Evolutionary conservation across 495 filamentous ascomycete genomes (phyloP).

Genomic region (Tuber brumale): DNA sequence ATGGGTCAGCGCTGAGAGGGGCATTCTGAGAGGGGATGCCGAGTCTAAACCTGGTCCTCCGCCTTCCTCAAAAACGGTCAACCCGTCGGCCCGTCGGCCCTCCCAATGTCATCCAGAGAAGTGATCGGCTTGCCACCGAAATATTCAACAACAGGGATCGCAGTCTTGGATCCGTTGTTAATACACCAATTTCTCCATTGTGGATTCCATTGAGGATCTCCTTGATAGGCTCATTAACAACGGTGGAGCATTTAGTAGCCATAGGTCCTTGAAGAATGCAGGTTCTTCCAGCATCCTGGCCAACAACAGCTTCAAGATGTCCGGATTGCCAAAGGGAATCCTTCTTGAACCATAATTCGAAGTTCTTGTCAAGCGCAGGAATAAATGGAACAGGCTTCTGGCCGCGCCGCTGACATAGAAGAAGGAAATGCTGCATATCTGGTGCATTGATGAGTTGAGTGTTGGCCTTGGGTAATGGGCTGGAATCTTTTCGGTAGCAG

Average conservation of each 20-base stretch:
- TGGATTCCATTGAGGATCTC: conserved; percentile 85
- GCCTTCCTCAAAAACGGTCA: conserved; percentile 66
- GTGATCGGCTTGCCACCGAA: conserved; percentile 75
- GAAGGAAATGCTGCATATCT: conserved; percentile 79
- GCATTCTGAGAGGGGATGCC: conserved; percentile 56
- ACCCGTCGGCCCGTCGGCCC: conserved; percentile 72
- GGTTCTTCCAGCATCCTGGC: conserved; percentile 84
- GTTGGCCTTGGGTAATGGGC: conserved; percentile 76
- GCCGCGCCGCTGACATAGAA: conserved; percentile 52
- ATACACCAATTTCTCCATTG: conserved; percentile 66
- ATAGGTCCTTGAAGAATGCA: conserved; percentile 97
- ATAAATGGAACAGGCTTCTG: conserved; percentile 99
- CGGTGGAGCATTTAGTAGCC: conserved; percentile 79
- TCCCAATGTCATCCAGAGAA: conserved; percentile 72
- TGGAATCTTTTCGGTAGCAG: conserved; percentile 69
- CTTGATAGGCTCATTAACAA: conserved; percentile 88
- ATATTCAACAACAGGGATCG: conserved; percentile 81
- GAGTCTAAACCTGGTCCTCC: conserved; percentile 70
- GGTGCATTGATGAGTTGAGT: conserved; percentile 90
- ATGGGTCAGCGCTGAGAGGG: conserved; percentile 69
- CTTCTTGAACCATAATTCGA: conserved; percentile 99
- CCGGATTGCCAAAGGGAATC: conserved; percentile 98
- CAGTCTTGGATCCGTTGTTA: conserved; percentile 64
- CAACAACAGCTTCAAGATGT: conserved; percentile 91
- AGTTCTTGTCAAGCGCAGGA: conserved; percentile 83